These are phyloP conservation scores for Orbilia quercus DNA, from an alignment of 2,329 filamentous ascomycete genomes.

Conservation along the genomic window DNA sequence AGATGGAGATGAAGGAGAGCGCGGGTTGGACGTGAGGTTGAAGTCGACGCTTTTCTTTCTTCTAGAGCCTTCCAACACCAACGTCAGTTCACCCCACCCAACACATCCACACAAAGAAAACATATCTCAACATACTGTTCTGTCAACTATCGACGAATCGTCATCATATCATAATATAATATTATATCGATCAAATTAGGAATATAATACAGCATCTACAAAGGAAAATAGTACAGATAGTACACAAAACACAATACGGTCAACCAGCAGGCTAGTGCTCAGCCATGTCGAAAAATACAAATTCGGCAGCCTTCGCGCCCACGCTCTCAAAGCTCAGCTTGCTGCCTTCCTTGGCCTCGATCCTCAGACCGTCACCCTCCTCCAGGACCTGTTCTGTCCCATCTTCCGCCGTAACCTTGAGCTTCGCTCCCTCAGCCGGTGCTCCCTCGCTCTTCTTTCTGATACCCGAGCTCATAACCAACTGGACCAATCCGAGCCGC, in stretches of 20 bases:
- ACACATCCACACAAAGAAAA: constrained; percentile 15
- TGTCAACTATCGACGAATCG: too few species aligned
- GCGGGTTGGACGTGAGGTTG: constrained; percentile 5
- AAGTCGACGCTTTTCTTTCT: constrained; percentile 9
- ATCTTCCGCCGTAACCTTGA: constrained; percentile 55
- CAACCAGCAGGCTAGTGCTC: constrained; percentile 20
- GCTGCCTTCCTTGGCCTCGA: constrained; percentile 50
- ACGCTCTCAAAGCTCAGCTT: constrained; percentile 52
- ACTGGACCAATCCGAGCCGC: constrained; percentile 48
- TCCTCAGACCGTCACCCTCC: constrained; percentile 52
- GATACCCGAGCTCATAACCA: constrained; percentile 56
- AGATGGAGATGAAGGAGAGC: constrained; percentile 5
- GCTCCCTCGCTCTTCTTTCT: constrained; percentile 49
- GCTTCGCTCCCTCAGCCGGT: constrained; percentile 48
- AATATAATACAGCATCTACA: too few species aligned
- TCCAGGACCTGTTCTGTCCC: constrained; percentile 48
- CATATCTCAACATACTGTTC: too few species aligned
- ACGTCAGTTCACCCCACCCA: constrained; percentile 36
- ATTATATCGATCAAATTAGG: too few species aligned
- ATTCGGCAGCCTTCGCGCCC: constrained; percentile 40
- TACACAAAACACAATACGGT: neutral
- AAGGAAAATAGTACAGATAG: too few species aligned
- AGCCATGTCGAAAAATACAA: constrained; percentile 56
- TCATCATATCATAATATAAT: too few species aligned
- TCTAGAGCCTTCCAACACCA: constrained; percentile 54